Evolutionary conservation across 495 filamentous ascomycete species (phyloP), one percentile per base, ranked within the genome.

Genomic region (Articulospora tetracladia): DNA sequence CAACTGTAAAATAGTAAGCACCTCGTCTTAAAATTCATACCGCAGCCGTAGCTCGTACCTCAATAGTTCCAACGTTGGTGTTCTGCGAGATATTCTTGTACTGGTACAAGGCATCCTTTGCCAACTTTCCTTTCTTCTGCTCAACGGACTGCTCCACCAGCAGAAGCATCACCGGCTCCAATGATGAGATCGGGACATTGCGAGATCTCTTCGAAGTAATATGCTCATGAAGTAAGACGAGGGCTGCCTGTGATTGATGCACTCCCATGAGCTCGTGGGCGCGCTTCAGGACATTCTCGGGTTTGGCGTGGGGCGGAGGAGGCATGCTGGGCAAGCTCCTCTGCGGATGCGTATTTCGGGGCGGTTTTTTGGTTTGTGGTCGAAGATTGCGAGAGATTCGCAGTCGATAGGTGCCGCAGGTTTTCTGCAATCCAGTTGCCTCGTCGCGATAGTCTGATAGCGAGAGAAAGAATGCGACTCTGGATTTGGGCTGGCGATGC

Each of bases 61-160:
- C 94, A 73, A 98, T 98, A 34, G 95, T 98, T 66, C 86, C 92
- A 55, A 98, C 93, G 68, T 97, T 98, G 65, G 93, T 97, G 77
- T 98, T 98, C 76, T 98, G 94, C 50, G 91, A 90, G 65, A 96
- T 97, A 72, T 98, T 98, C 83, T 98, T 98, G 83, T 98, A 98
- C 68, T 97, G 92, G 70, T 98, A 98, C 27, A 98, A 81, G 53
- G 94, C 94, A 81, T 98, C 94, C 80, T 98, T 98, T 74, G 94
- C 94, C 27, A 93, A 82, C 75, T 98, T 98, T 59, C 93, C 94
- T 75, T 97, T 98, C 76, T 92, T 88, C 67, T 97, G 86, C 68
- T 97, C 92, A 64, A 98, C 94, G 64, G 88, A 96, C 41, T 97
- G 84, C 77, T 98, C 94, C 66, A 98, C 94, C 68, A 98, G 89